Evolutionary conservation across 371 early-diverging fungal species (phyloP).

Genomic region (Catenaria anguillulae): DNA sequence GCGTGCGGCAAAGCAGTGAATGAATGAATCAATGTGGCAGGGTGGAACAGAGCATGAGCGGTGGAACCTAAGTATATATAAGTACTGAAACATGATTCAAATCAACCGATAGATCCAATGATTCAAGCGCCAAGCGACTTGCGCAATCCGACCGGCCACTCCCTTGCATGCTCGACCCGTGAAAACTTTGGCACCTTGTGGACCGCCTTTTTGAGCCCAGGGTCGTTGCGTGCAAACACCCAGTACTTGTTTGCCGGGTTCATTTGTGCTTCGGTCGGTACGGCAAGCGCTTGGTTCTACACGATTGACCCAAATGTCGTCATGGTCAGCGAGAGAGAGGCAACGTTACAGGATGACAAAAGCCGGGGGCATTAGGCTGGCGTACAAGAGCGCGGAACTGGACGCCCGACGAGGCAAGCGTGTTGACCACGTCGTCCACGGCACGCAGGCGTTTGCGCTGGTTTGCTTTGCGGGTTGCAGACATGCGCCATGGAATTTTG

Average conservation of each 20-base stretch:
- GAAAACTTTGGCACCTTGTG: slow-evolving; percentile 94
- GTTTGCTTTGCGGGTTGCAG: slow-evolving; percentile 80
- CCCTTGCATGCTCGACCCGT: slow-evolving; percentile 64
- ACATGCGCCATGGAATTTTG: slow-evolving; percentile 61
- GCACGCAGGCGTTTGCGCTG: slow-evolving; percentile 79
- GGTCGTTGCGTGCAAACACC: slow-evolving; percentile 62
- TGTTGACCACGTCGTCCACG: slow-evolving; percentile 76
- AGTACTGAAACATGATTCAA: too few relatives aligned
- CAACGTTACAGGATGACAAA: neutral
- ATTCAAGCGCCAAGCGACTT: too few relatives aligned
- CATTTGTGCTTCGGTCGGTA: slow-evolving; percentile 76
- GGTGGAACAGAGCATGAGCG: too few relatives aligned
- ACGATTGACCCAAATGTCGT: too few relatives aligned
- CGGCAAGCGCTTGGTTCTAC: slow-evolving; percentile 46
- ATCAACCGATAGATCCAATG: too few relatives aligned
- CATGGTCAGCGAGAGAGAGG: neutral
- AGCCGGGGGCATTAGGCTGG: neutral
- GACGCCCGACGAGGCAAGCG: slow-evolving; percentile 72
- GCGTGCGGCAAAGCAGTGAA: too few relatives aligned
- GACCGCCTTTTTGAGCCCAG: slow-evolving; percentile 77
- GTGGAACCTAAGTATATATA: too few relatives aligned
- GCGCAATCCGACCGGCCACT: slow-evolving; percentile 65
- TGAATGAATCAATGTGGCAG: too few relatives aligned
- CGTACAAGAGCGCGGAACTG: slow-evolving; percentile 64
- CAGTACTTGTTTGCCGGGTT: slow-evolving; percentile 82